Conservation (phyloP, 2,329 filamentous ascomycete genomes). For the Harringtonia lauricola region DNA sequence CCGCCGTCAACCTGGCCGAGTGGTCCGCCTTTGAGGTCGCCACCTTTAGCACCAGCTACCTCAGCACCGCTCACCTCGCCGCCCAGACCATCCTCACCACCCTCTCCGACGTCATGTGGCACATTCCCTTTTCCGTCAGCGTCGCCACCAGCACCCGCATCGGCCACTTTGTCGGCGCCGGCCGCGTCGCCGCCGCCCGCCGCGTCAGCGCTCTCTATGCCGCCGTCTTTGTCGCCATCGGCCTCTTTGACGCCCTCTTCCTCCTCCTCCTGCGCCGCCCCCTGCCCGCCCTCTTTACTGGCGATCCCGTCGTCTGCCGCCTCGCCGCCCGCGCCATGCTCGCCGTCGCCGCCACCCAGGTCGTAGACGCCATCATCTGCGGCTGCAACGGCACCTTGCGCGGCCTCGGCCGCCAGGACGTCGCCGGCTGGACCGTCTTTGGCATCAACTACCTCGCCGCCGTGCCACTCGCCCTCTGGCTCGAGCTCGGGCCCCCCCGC, state of each 20-base stretch:
- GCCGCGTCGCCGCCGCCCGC: slow-evolving; percentile 29
- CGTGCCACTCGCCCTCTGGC: slow-evolving; percentile 57
- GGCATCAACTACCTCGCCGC: slow-evolving; percentile 63
- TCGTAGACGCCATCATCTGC: slow-evolving; percentile 57
- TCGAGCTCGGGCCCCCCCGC: slow-evolving; percentile 46
- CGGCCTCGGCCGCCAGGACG: slow-evolving; percentile 57
- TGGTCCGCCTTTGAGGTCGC: slow-evolving; percentile 42
- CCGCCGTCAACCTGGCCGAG: slow-evolving; percentile 62
- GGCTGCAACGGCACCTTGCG: slow-evolving; percentile 59
- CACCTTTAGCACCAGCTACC: slow-evolving; percentile 54
- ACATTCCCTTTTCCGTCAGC: slow-evolving; percentile 61
- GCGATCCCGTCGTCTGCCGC: slow-evolving; percentile 41
- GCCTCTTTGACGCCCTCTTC: slow-evolving; percentile 52
- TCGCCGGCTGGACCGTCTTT: slow-evolving; percentile 61
- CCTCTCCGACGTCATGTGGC: slow-evolving; percentile 55
- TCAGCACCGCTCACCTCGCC: slow-evolving; percentile 54
- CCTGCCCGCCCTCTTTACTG: slow-evolving; percentile 52
- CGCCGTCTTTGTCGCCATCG: slow-evolving; percentile 13
- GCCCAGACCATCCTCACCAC: slow-evolving; percentile 60
- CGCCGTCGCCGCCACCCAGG: slow-evolving; percentile 59
- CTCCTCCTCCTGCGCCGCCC: slow-evolving; percentile 45
- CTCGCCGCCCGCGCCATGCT: slow-evolving; percentile 49
- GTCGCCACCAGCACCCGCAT: slow-evolving; percentile 62
- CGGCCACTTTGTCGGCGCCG: slow-evolving; percentile 63
- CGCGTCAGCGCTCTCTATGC: slow-evolving; percentile 6